Evolutionary conservation across 106 monocot genomes (phyloP), one percentile per base, ranked within the genome.

Genomic region (Triglochin maritima): DNA sequence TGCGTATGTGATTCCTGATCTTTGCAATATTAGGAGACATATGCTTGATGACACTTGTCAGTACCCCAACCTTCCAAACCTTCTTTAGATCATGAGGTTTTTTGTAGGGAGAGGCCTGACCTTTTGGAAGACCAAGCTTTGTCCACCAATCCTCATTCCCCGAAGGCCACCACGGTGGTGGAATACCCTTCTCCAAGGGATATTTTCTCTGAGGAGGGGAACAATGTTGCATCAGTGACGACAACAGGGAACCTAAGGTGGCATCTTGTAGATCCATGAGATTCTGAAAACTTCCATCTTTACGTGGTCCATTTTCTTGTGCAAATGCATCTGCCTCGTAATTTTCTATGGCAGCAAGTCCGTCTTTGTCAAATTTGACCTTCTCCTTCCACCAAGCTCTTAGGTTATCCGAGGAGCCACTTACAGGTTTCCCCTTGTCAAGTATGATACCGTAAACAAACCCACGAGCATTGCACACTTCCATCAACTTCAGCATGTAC

Each of bases 321-420:
- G 82, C 85, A 61, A 29, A 29, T 29, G 29, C 82, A 29, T 98
- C 91, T 3, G 69, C 69, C 63, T 98, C 96, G 63, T 88, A 98
- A 59, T 86, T 80, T 59, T 81, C 86, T 64, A 98, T 84, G 17
- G 96, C 96, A 4, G 80, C 76, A 1, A 86, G 90, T 16, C 91
- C 96, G 66, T 91, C 83, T 72, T 91, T 91, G 77, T 96, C 91
- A 79, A 98, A 98, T 66, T 88, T 98, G 53, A 91, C 96, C 75
- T 91, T 98, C 69, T 98, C 96, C 74, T 98, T 98, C 96, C 96
- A 98, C 96, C 96, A 98, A 48, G 85, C 91, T 74, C 96, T 83
- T 56, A 98, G 80, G 67, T 98, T 98, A 78, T 98, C 91, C 2
- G 96, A 98, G 44, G 96, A 70, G 46, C 96, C 96, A 45, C 96